A percentile compares a stretch with the other conserved stretches of the same genome.
Evolutionary conservation across 306 rosid species (phyloP).

Genomic region (Vigna angularis): DNA sequence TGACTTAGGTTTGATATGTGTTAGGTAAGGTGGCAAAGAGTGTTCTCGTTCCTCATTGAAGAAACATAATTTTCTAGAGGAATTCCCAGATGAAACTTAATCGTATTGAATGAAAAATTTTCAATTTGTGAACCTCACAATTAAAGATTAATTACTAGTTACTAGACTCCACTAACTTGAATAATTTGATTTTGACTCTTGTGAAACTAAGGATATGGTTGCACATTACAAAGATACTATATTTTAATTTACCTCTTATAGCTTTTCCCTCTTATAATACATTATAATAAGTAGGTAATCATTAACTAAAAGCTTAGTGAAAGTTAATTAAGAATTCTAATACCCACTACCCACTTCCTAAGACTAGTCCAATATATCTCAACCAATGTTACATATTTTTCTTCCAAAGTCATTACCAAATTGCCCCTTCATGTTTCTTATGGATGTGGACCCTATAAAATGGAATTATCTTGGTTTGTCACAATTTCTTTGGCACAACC

Average conservation of each 20-base stretch:
- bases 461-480: constrained; percentile 29
- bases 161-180: constrained; percentile 37
- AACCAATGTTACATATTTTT: constrained; percentile 17
- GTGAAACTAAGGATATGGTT: constrained; percentile 14
- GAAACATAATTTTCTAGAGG: background rate
- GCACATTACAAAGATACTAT: constrained; percentile 22
- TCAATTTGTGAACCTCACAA: constrained; percentile 10
- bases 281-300: constrained; percentile 36
- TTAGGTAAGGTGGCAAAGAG: background rate
- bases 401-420: constrained; percentile 31
- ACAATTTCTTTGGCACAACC: background rate
- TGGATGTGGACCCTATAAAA: constrained; percentile 14
- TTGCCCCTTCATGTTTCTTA: constrained; percentile 28
- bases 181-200: constrained; percentile 52
- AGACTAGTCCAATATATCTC: constrained; percentile 18
- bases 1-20: background rate
- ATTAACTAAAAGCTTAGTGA: constrained; percentile 42
- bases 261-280: background rate
- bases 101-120: background rate
- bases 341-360: constrained; percentile 43
- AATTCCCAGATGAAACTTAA: background rate
- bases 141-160: constrained; percentile 28
- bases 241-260: constrained; percentile 26
- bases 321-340: constrained; percentile 47
- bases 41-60: background rate